Evolutionary conservation across 208 protist genomes (phyloP), one percentile per base, ranked within the genome.

Genomic region (Angomonas deanei): DNA sequence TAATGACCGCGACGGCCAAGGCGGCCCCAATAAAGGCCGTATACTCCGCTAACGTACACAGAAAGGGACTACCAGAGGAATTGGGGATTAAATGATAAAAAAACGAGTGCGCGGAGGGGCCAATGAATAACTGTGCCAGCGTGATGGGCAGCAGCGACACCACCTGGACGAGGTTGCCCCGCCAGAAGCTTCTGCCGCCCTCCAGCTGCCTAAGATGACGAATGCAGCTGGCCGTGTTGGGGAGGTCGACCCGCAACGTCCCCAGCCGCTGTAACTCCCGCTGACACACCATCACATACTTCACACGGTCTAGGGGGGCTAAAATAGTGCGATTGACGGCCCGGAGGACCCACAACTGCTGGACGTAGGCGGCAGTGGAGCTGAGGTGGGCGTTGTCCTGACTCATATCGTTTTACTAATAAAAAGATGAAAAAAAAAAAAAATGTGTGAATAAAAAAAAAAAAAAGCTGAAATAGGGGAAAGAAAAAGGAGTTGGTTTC

Each of bases 201-300:
- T 94, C 84, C 32, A 81, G 47, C 31, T 72, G 47, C 21, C 38
- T 61, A 26, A 94, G 36, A 61, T 91, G 82, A 0, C 76, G 72
- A 19, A 74, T 61, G 32, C 82, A 89, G 8, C 69, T 72, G 76
- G 73, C 79, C 4, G 84, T 68, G 3, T 65, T 82, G n/a, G 69
- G 61, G 63, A 90, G 86, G 23, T 76, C 67, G 38, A 68, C 66
- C 11, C 70, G 56, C 23, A 90, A 59, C 24, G 68, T 66, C 0
- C 83, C 83, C 21, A 72, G 42, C 28, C 84, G 71, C 47, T 79
- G 68, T n/a, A 94, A 60, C 66, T 94, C 84, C 30, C 68, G 67
- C 56, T 92, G 82, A 52, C 66, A 84, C 69, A 88, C 76, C 78
- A 94, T 79, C 21, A 94, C 55, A 50, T 78, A 94, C 77, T 92